Base-by-base conservation (phyloP, 768 basidiomycete species). In the Phylloporus rhodoxanthus region DNA sequence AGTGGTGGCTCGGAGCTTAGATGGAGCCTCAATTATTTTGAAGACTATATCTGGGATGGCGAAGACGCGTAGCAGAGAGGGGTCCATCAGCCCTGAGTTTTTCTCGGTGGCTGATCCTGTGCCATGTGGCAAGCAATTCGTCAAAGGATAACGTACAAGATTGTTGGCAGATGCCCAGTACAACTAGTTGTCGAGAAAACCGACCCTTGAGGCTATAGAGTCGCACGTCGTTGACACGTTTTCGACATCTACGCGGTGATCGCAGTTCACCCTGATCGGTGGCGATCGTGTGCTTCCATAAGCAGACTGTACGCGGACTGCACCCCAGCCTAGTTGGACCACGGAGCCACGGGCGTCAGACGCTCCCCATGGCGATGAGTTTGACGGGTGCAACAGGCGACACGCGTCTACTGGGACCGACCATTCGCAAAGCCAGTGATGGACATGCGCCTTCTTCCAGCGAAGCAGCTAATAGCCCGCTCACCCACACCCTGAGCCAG, bases 1-100 rank as follows among this genome's bases (percentile, higher is more conserved):
- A 68, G 68, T 55, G 71, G 77, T n/a, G 72, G 73, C 5, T 78
- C 74, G 33, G 85, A 89, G 62, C 70, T 87, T 49, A 73, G 77
- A 59, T 95, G 87, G 85, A 87, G 78, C 75, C 67, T 69, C 15
- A 86, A 91, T 69, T 53, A 77, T 19, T 86, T 89, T 58, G 67
- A 69, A 21, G 76, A 70, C n/a, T 88, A 85, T 67, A 71, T 69
- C 19, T 91, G 86, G 86, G 88, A 91, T 61, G 87, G 85, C 3
- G 78, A 85, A 55, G 49, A 23, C 40, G 48, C 28, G 43, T 47
- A 33, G 48, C 44, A 25, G 15, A 17, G 29, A 13, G 10, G 34
- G n/a, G n/a, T n/a, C n/a, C 17, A 28, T 8, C 34, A 37, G 36
- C 26, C 44, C 44, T 45, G 43, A 33, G 10, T n/a, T 21, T 44